Conservation (phyloP, 2,329 filamentous ascomycete species). For the Didymella exigua region DNA sequence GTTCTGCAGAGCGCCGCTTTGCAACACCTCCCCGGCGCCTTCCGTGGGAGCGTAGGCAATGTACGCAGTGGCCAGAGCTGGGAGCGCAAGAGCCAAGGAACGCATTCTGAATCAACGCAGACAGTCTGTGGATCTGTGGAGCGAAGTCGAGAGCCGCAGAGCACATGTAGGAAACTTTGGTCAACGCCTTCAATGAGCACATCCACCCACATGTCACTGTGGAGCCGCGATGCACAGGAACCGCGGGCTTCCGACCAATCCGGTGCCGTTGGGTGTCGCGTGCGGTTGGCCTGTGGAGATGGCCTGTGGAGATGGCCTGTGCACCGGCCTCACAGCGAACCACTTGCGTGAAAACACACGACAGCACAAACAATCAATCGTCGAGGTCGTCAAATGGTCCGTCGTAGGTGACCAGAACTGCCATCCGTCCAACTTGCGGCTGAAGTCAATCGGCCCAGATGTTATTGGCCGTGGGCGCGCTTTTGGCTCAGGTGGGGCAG, state of each 20-base stretch:
- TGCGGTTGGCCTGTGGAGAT: conserved; percentile 4
- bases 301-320: too few species aligned
- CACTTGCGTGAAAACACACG: neutral
- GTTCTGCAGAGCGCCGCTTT: conserved; percentile 59
- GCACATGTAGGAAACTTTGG: neutral
- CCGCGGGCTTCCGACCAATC: conserved; percentile 29
- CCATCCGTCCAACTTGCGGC: neutral
- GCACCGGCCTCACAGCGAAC: neutral
- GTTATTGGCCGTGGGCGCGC: conserved; percentile 1
- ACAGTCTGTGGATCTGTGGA: neutral
- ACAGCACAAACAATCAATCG: too few species aligned
- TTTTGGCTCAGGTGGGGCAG: neutral
- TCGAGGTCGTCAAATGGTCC: too few species aligned
- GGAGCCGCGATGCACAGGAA: conserved; percentile 22
- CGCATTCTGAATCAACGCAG: conserved; percentile 22
- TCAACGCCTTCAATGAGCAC: conserved; percentile 15
- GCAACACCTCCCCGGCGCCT: conserved; percentile 56
- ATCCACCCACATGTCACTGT: conserved; percentile 30
- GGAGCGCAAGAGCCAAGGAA: conserved; percentile 21
- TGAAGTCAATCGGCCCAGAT: neutral
- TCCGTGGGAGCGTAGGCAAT: conserved; percentile 43
- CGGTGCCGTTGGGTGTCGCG: conserved; percentile 5
- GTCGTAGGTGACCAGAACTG: neutral
- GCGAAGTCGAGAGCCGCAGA: conserved; percentile 6
- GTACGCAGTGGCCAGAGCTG: conserved; percentile 22